phyloP scores from a whole-genome alignment of 2,329 filamentous ascomycete genomes.

The Polytolypa hystricis region DNA sequence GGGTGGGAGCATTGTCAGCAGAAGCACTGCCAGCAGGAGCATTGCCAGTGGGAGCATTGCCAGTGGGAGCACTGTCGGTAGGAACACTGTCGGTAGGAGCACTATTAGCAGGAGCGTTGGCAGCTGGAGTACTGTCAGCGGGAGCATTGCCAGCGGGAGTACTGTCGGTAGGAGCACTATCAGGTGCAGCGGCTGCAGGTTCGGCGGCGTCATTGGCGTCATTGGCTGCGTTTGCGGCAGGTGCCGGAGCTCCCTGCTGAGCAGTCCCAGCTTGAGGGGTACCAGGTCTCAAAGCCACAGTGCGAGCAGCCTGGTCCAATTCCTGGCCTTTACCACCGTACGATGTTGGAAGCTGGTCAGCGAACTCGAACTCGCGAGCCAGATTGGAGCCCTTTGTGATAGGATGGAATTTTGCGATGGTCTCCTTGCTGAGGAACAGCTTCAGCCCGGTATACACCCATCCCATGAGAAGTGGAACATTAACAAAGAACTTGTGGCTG shows the following conservation, averaged over 20 bases:
- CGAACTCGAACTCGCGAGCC: constrained; percentile 50
- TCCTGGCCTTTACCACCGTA: constrained; percentile 65
- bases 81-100: too few species aligned
- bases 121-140: neutral
- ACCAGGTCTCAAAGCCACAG: constrained; percentile 22
- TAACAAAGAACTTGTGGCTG: constrained; percentile 89
- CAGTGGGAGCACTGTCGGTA: too few species aligned
- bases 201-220: constrained; percentile 1
- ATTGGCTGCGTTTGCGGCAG: constrained; percentile 9
- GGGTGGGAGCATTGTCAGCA: too few species aligned
- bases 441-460: constrained; percentile 72
- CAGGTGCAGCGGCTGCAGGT: neutral
- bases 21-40: too few species aligned
- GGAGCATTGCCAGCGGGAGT: neutral
- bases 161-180: neutral
- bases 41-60: too few species aligned
- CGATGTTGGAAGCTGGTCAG: constrained; percentile 54
- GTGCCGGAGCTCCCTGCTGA: constrained; percentile 12
- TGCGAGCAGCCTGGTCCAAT: constrained; percentile 31
- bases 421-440: constrained; percentile 61
- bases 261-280: constrained; percentile 12
- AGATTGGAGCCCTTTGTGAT: constrained; percentile 63
- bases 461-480: constrained; percentile 82
- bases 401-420: constrained; percentile 68
- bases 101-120: too few species aligned